Evolutionary conservation across 2,329 filamentous ascomycete genomes (phyloP).

Genomic region (Aspergillus sp.): DNA sequence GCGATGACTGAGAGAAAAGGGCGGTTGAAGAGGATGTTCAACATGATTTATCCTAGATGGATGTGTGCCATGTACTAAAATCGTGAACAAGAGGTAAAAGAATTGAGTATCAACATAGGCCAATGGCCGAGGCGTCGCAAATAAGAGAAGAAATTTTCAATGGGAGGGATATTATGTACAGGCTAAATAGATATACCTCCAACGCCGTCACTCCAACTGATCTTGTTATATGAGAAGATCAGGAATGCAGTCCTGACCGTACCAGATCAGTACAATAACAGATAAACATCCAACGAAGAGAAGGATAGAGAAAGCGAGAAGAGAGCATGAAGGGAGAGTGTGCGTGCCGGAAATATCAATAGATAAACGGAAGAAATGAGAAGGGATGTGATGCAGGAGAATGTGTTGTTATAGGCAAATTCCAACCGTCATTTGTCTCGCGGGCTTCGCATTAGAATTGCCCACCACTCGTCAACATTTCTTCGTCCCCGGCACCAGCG

Average conservation of each 20-base stretch:
- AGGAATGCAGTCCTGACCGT: neutral
- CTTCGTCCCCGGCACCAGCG: conserved; percentile 37
- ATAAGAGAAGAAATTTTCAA: neutral
- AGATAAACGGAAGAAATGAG: neutral
- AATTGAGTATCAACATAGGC: neutral
- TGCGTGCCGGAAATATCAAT: neutral
- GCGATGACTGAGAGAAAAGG: neutral
- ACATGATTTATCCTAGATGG: neutral
- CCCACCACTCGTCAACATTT: conserved; percentile 31
- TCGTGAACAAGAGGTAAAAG: neutral
- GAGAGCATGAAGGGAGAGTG: neutral
- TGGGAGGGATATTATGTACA: neutral
- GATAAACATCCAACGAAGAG: conserved; percentile 1
- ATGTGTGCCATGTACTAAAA: neutral
- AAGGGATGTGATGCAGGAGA: neutral
- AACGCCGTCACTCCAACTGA: conserved; percentile 2
- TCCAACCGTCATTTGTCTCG: neutral
- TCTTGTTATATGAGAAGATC: neutral
- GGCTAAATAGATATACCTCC: neutral
- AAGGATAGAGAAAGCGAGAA: neutral
- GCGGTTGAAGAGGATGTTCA: neutral
- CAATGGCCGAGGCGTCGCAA: too few relatives aligned
- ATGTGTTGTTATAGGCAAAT: neutral
- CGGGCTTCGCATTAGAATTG: conserved; percentile 25
- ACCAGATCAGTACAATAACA: neutral